Conservation (phyloP, 78 protist genomes). For the Guillardia theta region DNA sequence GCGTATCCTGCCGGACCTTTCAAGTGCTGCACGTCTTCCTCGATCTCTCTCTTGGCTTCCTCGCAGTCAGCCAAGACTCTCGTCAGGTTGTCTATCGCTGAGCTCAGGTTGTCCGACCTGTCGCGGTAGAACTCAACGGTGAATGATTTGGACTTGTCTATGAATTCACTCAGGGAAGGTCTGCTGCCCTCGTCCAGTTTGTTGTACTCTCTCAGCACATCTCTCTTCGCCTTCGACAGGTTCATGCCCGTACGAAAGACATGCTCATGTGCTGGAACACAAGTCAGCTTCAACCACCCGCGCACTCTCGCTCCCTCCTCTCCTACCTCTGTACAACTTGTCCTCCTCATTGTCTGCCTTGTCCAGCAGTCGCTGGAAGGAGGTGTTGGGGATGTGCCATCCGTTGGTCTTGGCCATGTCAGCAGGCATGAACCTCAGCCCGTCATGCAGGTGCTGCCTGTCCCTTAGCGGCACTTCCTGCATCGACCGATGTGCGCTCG, state of each 20-base stretch:
- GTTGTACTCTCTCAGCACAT: not conserved
- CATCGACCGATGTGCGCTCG: not conserved
- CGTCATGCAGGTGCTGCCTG: not conserved
- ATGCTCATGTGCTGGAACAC: not conserved
- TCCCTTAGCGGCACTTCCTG: not conserved
- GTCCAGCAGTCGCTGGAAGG: not conserved
- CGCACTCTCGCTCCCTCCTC: too few relatives aligned
- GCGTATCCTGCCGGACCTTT: not conserved
- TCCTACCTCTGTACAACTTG: not conserved
- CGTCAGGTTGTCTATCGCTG: not conserved
- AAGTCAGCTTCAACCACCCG: not conserved
- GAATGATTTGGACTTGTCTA: not conserved
- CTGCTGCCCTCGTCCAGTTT: not conserved
- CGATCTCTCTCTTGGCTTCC: not conserved
- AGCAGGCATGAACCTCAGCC: not conserved
- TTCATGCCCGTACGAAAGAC: not conserved
- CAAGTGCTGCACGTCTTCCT: not conserved
- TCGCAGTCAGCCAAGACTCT: not conserved
- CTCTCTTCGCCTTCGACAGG: not conserved
- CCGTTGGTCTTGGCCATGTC: not conserved
- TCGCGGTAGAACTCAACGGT: not conserved
- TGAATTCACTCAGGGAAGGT: not conserved
- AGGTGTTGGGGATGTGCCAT: not conserved
- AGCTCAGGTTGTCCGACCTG: not conserved
- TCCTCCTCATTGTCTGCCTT: not conserved